Conservation (phyloP, 257 asterid species). For the Solanum boliviense region DNA sequence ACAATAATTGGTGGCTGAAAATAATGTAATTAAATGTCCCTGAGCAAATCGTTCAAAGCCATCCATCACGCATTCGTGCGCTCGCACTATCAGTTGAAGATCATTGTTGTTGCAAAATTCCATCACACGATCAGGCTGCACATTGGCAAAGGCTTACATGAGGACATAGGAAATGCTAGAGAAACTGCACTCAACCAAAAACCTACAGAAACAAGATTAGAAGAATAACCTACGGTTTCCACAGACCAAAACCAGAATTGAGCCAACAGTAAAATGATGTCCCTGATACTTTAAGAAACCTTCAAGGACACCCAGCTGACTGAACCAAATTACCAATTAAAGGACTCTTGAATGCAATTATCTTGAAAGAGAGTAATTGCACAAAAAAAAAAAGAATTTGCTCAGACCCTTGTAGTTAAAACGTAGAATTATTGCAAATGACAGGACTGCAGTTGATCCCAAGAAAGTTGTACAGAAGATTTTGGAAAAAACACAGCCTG, state of each 20-base stretch:
- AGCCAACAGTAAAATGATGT: neutral
- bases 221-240: neutral
- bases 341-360: neutral
- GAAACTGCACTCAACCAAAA: neutral
- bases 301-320: neutral
- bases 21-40: slow-evolving; percentile 93
- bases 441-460: neutral
- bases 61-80: slow-evolving; percentile 99
- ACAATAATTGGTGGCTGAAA: slow-evolving; percentile 96
- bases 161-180: neutral
- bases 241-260: neutral
- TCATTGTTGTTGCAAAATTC: slow-evolving; percentile 95
- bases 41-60: slow-evolving; percentile 99
- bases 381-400: neutral
- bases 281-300: neutral
- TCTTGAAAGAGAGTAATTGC: neutral
- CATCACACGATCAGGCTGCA: slow-evolving; percentile 98
- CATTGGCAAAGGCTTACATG: neutral
- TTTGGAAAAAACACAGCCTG: neutral
- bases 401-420: neutral
- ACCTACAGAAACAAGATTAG: neutral
- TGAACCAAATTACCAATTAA: neutral
- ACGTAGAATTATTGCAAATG: neutral
- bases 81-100: slow-evolving; percentile 91
- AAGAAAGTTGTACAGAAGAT: neutral